A percentile compares a stretch with the other conserved stretches of the same genome.
phyloP scores from a whole-genome alignment of 495 filamentous ascomycete species.

The Penicillium egyptiacum region DNA sequence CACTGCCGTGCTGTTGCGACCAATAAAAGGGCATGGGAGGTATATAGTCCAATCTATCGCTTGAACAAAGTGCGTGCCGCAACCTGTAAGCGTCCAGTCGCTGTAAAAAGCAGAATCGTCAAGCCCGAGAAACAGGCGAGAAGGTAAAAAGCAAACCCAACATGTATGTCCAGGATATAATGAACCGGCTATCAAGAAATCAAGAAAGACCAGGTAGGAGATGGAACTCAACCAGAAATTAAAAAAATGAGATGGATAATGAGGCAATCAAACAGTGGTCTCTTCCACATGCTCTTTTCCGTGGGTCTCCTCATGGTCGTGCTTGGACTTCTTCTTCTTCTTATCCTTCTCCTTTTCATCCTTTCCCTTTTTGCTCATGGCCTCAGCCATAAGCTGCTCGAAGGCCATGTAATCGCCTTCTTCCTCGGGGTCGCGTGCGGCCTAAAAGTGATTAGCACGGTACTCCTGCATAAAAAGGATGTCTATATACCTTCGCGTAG shows the following conservation, averaged over 20 bases:
- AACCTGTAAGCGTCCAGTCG: slow-evolving; percentile 1
- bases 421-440: slow-evolving; percentile 87
- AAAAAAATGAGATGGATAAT: background rate
- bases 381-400: slow-evolving; percentile 96
- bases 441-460: slow-evolving; percentile 50
- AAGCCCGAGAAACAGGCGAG: slow-evolving; percentile 2
- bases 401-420: slow-evolving; percentile 99
- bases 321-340: slow-evolving; percentile 57
- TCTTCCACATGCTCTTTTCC: slow-evolving; percentile 14
- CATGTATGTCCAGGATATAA: slow-evolving; percentile 20
- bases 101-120: slow-evolving; percentile 11
- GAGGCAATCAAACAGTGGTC: slow-evolving; percentile 15
- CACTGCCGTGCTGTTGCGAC: background rate
- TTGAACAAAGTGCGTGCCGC: slow-evolving; percentile 17
- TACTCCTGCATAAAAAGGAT: background rate
- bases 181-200: slow-evolving; percentile 6
- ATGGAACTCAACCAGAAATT: slow-evolving; percentile 3
- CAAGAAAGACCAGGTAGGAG: slow-evolving; percentile 4
- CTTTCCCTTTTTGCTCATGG: slow-evolving; percentile 84
- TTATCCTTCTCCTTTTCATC: slow-evolving; percentile 81
- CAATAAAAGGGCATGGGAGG: slow-evolving; percentile 11
- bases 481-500: slow-evolving; percentile 69
- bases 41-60: slow-evolving; percentile 27
- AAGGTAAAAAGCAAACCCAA: slow-evolving; percentile 2
- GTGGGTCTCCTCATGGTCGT: slow-evolving; percentile 20